Percentiles rank a stretch among this genome's conserved stretches.
Conservation (phyloP, 2,329 filamentous ascomycete genomes). For the Diaporthe caulivora region DNA sequence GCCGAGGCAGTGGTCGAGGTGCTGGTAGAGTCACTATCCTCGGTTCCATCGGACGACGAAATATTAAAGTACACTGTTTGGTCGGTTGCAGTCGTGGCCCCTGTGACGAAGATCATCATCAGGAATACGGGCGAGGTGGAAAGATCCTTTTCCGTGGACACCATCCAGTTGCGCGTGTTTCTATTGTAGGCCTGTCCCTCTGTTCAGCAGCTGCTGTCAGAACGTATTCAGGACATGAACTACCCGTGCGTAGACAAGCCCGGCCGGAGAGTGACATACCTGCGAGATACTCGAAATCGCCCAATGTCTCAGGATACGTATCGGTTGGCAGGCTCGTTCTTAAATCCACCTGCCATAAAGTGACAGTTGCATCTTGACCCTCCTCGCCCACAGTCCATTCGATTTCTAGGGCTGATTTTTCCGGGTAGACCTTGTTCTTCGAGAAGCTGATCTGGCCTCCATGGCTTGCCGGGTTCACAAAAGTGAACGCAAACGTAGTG, state of each 20-base stretch:
- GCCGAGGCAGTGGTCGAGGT: background rate
- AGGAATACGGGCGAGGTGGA: background rate
- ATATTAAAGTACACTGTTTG: background rate
- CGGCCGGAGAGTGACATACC: background rate
- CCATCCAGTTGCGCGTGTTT: background rate
- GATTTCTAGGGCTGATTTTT: background rate
- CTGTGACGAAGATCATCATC: slow-evolving; percentile 9
- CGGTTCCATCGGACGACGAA: background rate
- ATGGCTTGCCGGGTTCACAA: background rate
- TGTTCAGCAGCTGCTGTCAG: background rate
- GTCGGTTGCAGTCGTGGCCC: background rate
- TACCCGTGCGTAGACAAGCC: background rate
- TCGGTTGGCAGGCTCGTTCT: background rate
- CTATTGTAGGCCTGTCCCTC: background rate
- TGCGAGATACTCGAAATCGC: background rate
- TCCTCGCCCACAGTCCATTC: background rate
- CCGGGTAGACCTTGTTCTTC: background rate
- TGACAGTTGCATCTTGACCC: background rate
- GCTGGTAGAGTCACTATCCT: background rate
- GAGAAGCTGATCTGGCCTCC: background rate
- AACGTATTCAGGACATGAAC: background rate
- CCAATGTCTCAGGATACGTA: background rate
- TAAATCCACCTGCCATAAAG: background rate
- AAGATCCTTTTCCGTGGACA: background rate
- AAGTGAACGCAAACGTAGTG: background rate